Evolutionary conservation across 78 protist genomes (phyloP), one percentile per base, ranked within the genome.

Genomic region (Bigelowiella natans): DNA sequence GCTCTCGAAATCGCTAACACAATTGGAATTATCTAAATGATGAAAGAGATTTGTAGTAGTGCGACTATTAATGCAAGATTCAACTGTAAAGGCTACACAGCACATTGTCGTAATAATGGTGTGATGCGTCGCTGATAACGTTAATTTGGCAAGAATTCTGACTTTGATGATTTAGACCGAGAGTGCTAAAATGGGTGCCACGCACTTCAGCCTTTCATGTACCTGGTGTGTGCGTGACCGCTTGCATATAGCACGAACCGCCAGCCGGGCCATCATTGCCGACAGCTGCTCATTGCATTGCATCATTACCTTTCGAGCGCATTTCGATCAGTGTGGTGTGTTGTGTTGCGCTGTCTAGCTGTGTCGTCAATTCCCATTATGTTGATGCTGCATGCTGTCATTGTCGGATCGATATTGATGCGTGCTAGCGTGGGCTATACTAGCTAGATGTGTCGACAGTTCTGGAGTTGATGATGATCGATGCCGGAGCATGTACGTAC

Each of bases 1-100:
- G 95, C 96, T 2, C 85, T 92, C 26, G 93, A 92, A 0, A 28
- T 83, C 84, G 98, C 98, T 91, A 95, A 93, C 98, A 97, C 96
- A 94, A 96, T 96, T 38, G 98, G 98, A 86, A 93, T 97, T 92
- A 93, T 95, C 95, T 96, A 95, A 95, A 31, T 18, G 86, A 30
- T 51, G 11, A 18, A 51, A 51, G 34, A 51, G 18, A 11, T 18
- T 11, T 51, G 34, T 51, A 28, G 34, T 28, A 28, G 34, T 51
- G 82, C 82, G 18, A 51, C 82, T 51, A 28, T 51, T 51, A 28
- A 51, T 51, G 11, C 11, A 51, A 51, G 11, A 28, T 11, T 18
- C 82, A 51, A 28, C 82, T 51, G 82, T 51, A 28, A 28, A 11
- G 82, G 82, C 18, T 18, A 51, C 82, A 51, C 18, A 11, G 18